Conservation (phyloP, 2,329 filamentous ascomycete genomes). For the Leptographium galeiforme region DNA sequence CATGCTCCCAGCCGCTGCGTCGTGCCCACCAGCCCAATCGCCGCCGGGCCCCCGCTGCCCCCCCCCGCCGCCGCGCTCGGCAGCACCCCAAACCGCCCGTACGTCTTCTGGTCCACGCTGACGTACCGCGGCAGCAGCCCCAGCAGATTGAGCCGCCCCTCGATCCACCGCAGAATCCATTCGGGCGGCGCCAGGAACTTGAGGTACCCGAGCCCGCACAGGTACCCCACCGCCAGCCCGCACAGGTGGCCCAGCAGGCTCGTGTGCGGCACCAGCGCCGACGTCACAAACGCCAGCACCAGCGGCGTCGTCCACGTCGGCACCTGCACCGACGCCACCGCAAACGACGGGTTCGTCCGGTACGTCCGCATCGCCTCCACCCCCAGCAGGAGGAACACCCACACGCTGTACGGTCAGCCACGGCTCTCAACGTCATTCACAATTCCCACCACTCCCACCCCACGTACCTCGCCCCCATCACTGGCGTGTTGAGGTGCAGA, state of each 20-base stretch:
- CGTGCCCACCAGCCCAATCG: constrained; percentile 49
- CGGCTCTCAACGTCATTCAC: background rate
- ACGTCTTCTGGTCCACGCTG: constrained; percentile 90
- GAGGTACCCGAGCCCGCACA: constrained; percentile 82
- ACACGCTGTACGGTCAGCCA: constrained; percentile 46
- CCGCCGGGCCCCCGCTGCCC: constrained; percentile 28
- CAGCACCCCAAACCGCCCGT: constrained; percentile 80
- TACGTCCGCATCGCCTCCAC: constrained; percentile 80
- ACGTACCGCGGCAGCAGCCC: constrained; percentile 82
- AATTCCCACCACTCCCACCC: constrained; percentile 1
- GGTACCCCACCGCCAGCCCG: constrained; percentile 71
- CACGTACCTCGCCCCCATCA: constrained; percentile 70
- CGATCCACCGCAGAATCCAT: constrained; percentile 74
- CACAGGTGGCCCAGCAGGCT: constrained; percentile 80
- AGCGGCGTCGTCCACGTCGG: constrained; percentile 88
- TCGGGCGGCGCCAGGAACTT: constrained; percentile 85
- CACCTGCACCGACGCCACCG: constrained; percentile 49
- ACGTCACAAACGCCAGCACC: constrained; percentile 59
- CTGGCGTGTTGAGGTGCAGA: constrained; percentile 54
- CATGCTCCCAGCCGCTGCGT: constrained; percentile 58
- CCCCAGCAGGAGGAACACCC: constrained; percentile 80
- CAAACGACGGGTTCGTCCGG: constrained; percentile 66
- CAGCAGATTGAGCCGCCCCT: constrained; percentile 75
- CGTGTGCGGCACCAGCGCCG: constrained; percentile 65
- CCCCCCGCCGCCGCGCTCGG: constrained; percentile 30